These are phyloP conservation scores for Saturnispora sanitii DNA, from an alignment of 805 yeast genomes.

Conservation along the genomic window DNA sequence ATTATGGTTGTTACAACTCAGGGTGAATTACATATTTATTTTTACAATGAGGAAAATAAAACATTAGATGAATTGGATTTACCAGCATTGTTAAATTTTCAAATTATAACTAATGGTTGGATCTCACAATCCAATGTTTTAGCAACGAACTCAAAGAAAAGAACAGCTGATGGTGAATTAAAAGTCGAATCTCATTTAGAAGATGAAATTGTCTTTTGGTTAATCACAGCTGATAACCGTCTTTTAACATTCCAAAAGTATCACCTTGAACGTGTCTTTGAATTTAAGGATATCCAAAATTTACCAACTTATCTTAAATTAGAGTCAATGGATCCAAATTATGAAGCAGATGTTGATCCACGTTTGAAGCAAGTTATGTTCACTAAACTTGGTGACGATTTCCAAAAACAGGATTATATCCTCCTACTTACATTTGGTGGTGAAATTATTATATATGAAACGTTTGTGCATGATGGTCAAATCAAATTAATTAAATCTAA, in stretches of 20 bases:
- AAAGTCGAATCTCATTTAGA: constrained; percentile 15
- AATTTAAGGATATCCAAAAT: constrained; percentile 39
- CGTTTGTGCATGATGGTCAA: constrained; percentile 37
- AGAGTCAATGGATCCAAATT: constrained; percentile 38
- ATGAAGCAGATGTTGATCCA: constrained; percentile 56
- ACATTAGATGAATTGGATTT: constrained; percentile 23
- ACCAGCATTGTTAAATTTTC: constrained; percentile 27
- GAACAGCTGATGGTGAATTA: constrained; percentile 19
- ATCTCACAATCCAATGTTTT: constrained; percentile 43
- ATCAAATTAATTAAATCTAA: constrained; percentile 34
- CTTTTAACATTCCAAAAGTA: constrained; percentile 52
- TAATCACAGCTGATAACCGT: constrained; percentile 71
- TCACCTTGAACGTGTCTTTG: constrained; percentile 43
- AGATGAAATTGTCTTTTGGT: constrained; percentile 42
- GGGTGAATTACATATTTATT: constrained; percentile 60
- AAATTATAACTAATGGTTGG: constrained; percentile 60
- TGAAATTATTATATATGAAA: constrained; percentile 59
- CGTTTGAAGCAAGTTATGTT: constrained; percentile 59
- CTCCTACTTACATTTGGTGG: constrained; percentile 74
- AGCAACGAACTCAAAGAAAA: constrained; percentile 28
- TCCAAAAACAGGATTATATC: constrained; percentile 48
- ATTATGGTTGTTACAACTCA: constrained; percentile 53
- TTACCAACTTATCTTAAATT: constrained; percentile 36
- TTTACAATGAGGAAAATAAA: constrained; percentile 21
- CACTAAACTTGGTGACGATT: constrained; percentile 53